Evolutionary conservation across 106 monocot species (phyloP), one percentile per base, ranked within the genome.

Genomic region (Dendrobium chrysotoxum): DNA sequence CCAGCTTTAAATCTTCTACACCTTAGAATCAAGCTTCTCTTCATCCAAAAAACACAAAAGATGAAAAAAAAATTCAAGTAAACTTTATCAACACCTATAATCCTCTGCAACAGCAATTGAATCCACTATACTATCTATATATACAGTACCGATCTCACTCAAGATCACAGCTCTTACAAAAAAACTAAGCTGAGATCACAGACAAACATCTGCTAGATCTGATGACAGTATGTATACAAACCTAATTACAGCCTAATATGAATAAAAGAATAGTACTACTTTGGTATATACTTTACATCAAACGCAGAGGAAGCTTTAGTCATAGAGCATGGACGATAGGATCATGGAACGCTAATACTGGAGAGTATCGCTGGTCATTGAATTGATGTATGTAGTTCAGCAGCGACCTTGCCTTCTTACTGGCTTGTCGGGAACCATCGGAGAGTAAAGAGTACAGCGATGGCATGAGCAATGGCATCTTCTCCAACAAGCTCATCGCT

Each of bases 381-480:
- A 79, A 76, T 0, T 64, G 70, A 40, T 91, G 91, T 40, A 91
- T 83, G 72, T 77, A 80, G 31, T 86, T 79, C 28, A 91, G 64
- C 66, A 95, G 55, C 20, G 86, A 84, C 42, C 87, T 80, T 2
- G 92, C 90, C 81, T 86, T 95, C 86, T 89, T 95, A n/a, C 81
- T 53, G 4, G 85, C 91, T 1, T 90, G 84, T 2, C 87, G 76
- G 2, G 84, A 85, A 0, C 92, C 92, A 7, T 88, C 92, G 1
- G 76, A 77, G 46, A 89, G 18, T 2, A 92, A 44, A 23, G 76
- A 74, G 57, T 92, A 92, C 77, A 95, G 72, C 13, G 85, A 77
- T 5, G 87, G 83, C 86, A 95, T 91, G 4, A 95, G 80, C 38
- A 79, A 17, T 10, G 87, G 87, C 78, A 88, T 78, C 64, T 77